Percentiles rank a stretch among this genome's conserved stretches.
Conservation (phyloP, 2,329 filamentous ascomycete genomes). For the Calonectria hongkongensis region DNA sequence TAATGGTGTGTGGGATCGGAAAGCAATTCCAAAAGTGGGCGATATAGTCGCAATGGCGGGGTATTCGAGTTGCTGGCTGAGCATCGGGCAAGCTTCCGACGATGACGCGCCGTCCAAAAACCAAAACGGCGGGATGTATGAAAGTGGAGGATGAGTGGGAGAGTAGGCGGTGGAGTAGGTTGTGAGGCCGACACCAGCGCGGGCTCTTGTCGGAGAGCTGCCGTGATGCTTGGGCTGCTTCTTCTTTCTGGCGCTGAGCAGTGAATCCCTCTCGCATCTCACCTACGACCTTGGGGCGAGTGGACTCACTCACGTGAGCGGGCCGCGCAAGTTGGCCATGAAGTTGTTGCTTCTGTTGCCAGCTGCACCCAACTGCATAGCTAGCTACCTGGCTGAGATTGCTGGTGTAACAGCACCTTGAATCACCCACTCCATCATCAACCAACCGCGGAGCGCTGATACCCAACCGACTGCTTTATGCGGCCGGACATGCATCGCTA, state of each 20-base stretch:
- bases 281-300: not conserved
- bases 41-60: constrained; percentile 33
- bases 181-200: constrained; percentile 6
- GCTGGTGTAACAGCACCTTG: not conserved
- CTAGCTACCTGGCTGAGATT: not conserved
- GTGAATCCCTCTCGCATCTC: constrained; percentile 31
- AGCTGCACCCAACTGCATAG: not conserved
- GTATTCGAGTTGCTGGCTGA: constrained; percentile 17
- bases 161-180: not conserved
- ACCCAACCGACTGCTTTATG: constrained; percentile 10
- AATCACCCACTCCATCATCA: not conserved
- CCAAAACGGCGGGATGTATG: constrained; percentile 22
- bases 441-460: not conserved
- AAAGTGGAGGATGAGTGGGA: constrained; percentile 7
- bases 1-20: constrained; percentile 23
- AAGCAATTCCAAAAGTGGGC: constrained; percentile 31
- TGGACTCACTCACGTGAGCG: constrained; percentile 32
- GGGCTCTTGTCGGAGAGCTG: not conserved
- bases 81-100: constrained; percentile 22
- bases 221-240: not conserved
- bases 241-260: constrained; percentile 9
- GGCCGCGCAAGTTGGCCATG: not conserved
- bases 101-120: constrained; percentile 26
- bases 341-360: not conserved
- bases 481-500: not conserved